Evolutionary conservation across 306 rosid species (phyloP).

Genomic region (Acacia crassicarpa): DNA sequence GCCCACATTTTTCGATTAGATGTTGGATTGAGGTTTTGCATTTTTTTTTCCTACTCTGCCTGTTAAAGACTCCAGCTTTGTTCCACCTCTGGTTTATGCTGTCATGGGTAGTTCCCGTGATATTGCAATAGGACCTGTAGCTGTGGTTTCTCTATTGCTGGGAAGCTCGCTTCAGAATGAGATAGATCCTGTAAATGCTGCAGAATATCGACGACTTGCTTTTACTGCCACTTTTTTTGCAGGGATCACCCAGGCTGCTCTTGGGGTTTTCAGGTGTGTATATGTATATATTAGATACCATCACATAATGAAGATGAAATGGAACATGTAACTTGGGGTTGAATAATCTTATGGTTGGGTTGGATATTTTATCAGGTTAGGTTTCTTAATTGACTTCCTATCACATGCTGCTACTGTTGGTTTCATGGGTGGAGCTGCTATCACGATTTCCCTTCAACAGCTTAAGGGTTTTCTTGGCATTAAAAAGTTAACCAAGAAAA

Average conservation of each 20-base stretch:
- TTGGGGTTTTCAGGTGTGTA: constrained; percentile 72
- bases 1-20: neutral
- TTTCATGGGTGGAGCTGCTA: constrained; percentile 99
- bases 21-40: constrained; percentile 31
- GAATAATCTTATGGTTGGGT: neutral
- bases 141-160: constrained; percentile 89
- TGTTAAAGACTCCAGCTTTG: constrained; percentile 81
- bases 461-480: constrained; percentile 96
- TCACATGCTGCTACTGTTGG: constrained; percentile 99
- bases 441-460: constrained; percentile 96
- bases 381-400: constrained; percentile 92
- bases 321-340: constrained; percentile 10
- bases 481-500: constrained; percentile 60
- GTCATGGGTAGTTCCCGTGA: constrained; percentile 90
- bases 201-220: constrained; percentile 74
- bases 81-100: constrained; percentile 92
- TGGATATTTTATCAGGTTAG: constrained; percentile 59
- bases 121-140: constrained; percentile 68
- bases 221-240: constrained; percentile 96
- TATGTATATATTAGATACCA: neutral
- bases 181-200: constrained; percentile 52
- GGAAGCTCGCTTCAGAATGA: constrained; percentile 80
- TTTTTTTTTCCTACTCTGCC: neutral
- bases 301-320: neutral
- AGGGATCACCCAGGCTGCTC: constrained; percentile 90